Evolutionary conservation across 192 early-diverging fungal genomes (phyloP), one percentile per base, ranked within the genome.

Genomic region (Rhizophlyctis rosea): DNA sequence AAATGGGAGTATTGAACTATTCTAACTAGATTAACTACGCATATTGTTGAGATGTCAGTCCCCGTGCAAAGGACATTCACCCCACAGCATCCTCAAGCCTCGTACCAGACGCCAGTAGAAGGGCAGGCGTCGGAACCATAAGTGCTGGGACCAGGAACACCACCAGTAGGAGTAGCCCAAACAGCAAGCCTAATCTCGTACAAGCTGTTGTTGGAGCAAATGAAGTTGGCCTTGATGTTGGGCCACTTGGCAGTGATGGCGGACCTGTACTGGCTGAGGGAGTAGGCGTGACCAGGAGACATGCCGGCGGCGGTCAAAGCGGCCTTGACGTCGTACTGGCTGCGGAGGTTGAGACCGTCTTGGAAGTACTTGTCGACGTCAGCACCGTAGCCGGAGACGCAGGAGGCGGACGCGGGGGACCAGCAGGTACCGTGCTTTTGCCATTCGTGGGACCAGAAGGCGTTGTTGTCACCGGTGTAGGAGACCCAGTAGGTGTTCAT

Each of bases 391-490:
- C 9, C 39, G 18, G 39, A 13, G 39, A 44, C 39, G 39, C 39
- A 44, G 39, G 39, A 44, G 7, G 7, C 9, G 39, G 39, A 44
- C 9, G 39, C 39, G 39, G 39, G 39, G 39, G 39, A 44, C 9
- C 18, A 44, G 39, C 39, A 44, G 9, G 39, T 44, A 18, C 39
- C 39, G 18, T 44, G 39, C 39, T 44, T 44, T 7, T 18, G 7
- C 39, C 39, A 44, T 18, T 44, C 39, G 39, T 44, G 39, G 18
- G 9, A 13, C 39, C 39, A 44, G 39, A 44, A 44, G 9, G 39
- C 39, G 39, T 44, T 44, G 39, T 44, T 44, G 39, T 44, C 39
- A 18, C 39, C 39, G 39, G 39, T 44, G 39, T 44, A 44, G 9
- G 39, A 44, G 39, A 44, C 18, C 39, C 39, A 44, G 39, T 44